Evolutionary conservation across 2,329 filamentous ascomycete genomes (phyloP).

Genomic region (Thielaviopsis cerberus): DNA sequence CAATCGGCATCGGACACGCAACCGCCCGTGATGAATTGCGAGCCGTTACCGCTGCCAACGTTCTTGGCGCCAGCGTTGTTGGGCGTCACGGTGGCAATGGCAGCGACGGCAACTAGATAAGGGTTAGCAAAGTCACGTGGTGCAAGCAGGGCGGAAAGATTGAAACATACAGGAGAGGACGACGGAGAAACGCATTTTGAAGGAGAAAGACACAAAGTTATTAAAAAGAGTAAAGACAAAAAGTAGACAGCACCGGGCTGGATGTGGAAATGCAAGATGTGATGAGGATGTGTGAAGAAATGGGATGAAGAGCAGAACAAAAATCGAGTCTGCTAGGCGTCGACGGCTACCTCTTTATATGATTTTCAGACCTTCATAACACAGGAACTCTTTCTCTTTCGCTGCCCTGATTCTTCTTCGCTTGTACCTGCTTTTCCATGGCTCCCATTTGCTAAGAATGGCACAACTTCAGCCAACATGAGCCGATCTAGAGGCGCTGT

Average conservation of each 20-base stretch:
- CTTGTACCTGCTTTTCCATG: background rate
- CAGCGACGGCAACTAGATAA: slow-evolving; percentile 12
- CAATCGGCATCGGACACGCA: slow-evolving; percentile 18
- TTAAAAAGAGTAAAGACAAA: background rate
- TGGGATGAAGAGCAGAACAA: slow-evolving; percentile 1
- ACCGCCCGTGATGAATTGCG: slow-evolving; percentile 18
- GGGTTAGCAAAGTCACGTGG: slow-evolving; percentile 1
- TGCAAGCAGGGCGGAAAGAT: background rate
- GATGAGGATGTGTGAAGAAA: background rate
- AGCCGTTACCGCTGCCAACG: slow-evolving; percentile 15
- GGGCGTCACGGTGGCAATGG: slow-evolving; percentile 14
- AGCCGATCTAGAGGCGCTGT: background rate
- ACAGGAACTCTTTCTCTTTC: background rate
- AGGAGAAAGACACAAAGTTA: slow-evolving; percentile 6
- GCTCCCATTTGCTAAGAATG: background rate
- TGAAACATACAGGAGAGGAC: slow-evolving; percentile 16
- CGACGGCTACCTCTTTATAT: background rate
- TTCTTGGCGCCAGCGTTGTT: slow-evolving; percentile 16
- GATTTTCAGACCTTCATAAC: background rate
- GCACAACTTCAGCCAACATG: background rate
- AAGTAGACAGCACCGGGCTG: background rate
- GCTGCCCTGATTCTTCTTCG: background rate
- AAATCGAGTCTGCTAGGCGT: background rate
- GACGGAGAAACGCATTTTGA: slow-evolving; percentile 15
- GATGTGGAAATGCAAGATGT: background rate